Conservation (phyloP, 2,329 filamentous ascomycete species). For the Emericellopsis atlantica region DNA sequence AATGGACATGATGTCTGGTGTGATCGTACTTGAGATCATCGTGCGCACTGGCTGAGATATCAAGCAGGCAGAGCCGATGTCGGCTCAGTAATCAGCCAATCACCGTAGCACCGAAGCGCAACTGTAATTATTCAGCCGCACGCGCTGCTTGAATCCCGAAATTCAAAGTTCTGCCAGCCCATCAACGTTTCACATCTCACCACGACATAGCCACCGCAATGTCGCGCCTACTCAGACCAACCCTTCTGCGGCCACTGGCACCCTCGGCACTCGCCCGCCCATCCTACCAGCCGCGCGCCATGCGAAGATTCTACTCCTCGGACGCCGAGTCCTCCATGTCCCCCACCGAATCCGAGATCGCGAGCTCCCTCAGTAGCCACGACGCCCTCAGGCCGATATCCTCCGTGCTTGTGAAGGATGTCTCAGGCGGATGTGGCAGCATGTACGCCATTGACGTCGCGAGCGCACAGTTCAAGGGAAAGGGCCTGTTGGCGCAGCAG, state of each 20-base stretch:
- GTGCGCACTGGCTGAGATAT: no score
- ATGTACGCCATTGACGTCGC: slow-evolving; percentile 80
- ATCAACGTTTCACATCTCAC: no score
- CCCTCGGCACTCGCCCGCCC: no score
- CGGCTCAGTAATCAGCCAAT: no score
- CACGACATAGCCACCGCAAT: slow-evolving; percentile 29
- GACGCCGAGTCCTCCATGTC: slow-evolving; percentile 15
- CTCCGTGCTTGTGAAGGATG: slow-evolving; percentile 56
- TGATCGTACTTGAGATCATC: no score
- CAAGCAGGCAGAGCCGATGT: no score
- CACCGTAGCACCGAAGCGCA: no score
- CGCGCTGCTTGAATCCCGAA: no score
- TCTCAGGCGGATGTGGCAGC: slow-evolving; percentile 72
- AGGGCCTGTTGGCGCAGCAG: slow-evolving; percentile 69
- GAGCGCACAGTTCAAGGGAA: slow-evolving; percentile 57
- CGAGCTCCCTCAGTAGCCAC: slow-evolving; percentile 31
- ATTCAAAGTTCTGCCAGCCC: no score
- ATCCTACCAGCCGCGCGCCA: no score
- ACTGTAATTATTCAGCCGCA: no score
- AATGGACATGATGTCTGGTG: no score
- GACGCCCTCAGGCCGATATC: slow-evolving; percentile 19
- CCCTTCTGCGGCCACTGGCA: not conserved
- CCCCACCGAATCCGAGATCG: slow-evolving; percentile 46
- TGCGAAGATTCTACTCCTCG: not conserved
- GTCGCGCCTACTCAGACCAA: slow-evolving; percentile 8